Base-by-base conservation (phyloP, 1,139 yeast species). In the Nakaseomyces uthaithaninus region DNA sequence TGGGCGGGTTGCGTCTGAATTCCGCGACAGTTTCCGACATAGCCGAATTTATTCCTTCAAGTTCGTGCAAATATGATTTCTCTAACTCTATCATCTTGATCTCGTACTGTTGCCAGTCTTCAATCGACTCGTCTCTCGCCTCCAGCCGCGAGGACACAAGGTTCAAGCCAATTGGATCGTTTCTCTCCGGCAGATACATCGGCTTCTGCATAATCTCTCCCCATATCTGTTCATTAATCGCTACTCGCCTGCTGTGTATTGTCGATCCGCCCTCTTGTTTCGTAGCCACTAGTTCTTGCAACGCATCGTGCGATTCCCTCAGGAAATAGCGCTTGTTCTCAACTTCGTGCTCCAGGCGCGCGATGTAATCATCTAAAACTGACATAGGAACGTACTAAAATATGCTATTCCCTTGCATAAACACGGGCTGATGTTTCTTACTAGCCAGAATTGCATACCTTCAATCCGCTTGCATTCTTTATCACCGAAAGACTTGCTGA, bases 131-230 rank as follows among this genome's bases (percentile, higher is more conserved):
- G 15, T 41, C 19, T 3, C 33, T 22, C 10, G 16, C 31, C 17
- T 26, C 20, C 12, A 36, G 17, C 22, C 38, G 26, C 16, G 45
- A 39, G 12, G 50, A 46, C 1, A 47, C 50, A 33, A 57, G 33
- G 30, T 51, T 48, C 11, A 55, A 35, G 0, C 64, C 63, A 30
- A 59, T 48, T 1, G 63, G 62, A 27, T 59, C 64, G 0, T 61
- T 50, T 39, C 59, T 47, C 35, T 55, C 61, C 7, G 59, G 54
- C 16, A 47, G 45, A 31, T 53, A 50, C 49, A 58, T 42, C 0
- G 60, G 58, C 19, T 48, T 50, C 20, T 45, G 42, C 41, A 54
- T 26, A 17, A 58, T 43, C n/a, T 44, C 43, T 46, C 17, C 42
- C 57, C 55, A 54, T 4, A 34, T 40, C 2, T 33, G 39, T 3